Evolutionary conservation across 2,329 filamentous ascomycete genomes (phyloP), one percentile per base, ranked within the genome.

Genomic region (Nothophoma quercina): DNA sequence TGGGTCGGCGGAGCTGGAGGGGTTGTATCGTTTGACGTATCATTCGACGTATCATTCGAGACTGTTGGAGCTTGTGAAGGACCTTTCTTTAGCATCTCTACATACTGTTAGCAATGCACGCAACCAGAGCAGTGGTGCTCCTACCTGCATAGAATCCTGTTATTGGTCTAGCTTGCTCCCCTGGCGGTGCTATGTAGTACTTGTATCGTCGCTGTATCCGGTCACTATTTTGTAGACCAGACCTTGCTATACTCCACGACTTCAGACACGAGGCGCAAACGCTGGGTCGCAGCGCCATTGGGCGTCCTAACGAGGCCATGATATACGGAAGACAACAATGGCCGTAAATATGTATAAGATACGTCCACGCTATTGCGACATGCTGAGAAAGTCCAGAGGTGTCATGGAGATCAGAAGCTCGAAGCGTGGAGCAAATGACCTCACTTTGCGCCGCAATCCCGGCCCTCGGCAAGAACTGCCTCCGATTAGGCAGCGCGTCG

Each of bases 71-170:
- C 54, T 53, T 65, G 39, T 2, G 64, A 51, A 6, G 58, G 46
- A 2, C 67, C 67, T 19, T 72, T 70, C 42, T 68, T 68, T 18
- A 75, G 53, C 38, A 76, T 66, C 33, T 78, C 70, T 77, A 66
- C 54, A 60, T 63, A 41, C 51, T 68, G 59, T 67, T 25, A 64
- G 47, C 34, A 22, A 48, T 18, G 29, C 12, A 18, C 2, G 15
- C 21, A 19, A 30, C 16, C 9, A 18, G 9, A 25, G 7, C 29
- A 15, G 30, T 8, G 19, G 26, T 3, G 34, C 16, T 15, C 53
- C 16, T 47, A 74, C 71, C 70, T 62, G 65, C 66, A 45, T 77
- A 76, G 56, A 69, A 77, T 12, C 75, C 75, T 9, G 65, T 60
- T 10, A 77, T 61, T 2, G 75, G 72, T 22, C 56, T 63, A 7